Evolutionary conservation across 805 yeast genomes (phyloP), one percentile per base, ranked within the genome.

Genomic region (Saccharomycopsis javanensis): DNA sequence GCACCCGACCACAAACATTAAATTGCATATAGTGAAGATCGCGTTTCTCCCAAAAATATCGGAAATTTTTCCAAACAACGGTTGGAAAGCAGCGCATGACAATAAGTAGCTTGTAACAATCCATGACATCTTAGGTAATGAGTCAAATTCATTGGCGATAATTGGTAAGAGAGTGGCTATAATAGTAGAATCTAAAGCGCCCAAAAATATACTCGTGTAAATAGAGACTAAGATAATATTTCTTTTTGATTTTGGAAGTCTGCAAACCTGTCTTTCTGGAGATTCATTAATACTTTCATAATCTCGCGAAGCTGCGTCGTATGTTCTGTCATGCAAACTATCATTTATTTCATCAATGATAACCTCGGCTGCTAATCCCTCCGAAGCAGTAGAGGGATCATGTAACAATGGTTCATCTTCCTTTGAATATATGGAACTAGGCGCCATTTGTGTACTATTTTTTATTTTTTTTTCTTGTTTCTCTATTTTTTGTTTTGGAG

Each of bases 61-160:
- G 48, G 86, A 78, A 33, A 85, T 71, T 58, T 84, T 79, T 4
- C 92, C 94, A 57, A 81, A 83, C 27, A 86, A 66, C 0, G 89
- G 91, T 68, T 85, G 91, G 67, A 85, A 83, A 1, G 87, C 86
- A 3, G 88, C 79, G 60, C 80, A 81, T 1, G 91, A 83, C 30
- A 87, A 69, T 33, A 87, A 71, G 56, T 84, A 82, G 0, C 87
- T 79, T 0, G 90, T 81, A 3, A 90, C 89, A 2, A 86, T 84
- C 91, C 92, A 86, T 2, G 82, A 70, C 5, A 80, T 70, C 56
- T 75, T 65, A 16, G 75, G 73, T 45, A 82, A 72, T 51, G 78
- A 80, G 51, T 79, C 68, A 65, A 83, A 74, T 25, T 81, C 81
- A 5, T 82, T 75, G 20, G 86, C 86, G 50, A 83, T 83, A 30